A percentile compares a stretch with the other conserved stretches of the same genome.
Conservation (phyloP, 2,329 filamentous ascomycete species). For the Pseudogymnoascus sp. region DNA sequence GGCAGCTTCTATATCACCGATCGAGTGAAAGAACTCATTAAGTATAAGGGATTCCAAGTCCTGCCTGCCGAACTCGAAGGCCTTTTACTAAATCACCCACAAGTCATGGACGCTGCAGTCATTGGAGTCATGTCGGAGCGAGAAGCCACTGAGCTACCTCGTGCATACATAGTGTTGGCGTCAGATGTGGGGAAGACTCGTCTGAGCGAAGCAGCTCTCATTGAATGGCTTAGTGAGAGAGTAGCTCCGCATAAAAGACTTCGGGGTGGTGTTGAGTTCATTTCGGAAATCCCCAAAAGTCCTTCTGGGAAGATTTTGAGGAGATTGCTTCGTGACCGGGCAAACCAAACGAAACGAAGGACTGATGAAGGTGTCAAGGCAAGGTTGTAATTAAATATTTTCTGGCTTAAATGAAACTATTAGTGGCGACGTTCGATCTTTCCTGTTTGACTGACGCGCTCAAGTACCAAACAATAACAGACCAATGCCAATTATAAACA, state of each 20-base stretch:
- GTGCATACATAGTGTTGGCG: not conserved
- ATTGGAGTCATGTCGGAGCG: constrained; percentile 33
- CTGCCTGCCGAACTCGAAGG: constrained; percentile 42
- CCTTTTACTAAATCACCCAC: constrained; percentile 34
- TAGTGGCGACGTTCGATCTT: not conserved
- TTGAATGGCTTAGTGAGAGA: not conserved
- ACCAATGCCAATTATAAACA: not conserved
- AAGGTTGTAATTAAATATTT: not conserved
- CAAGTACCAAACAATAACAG: not conserved
- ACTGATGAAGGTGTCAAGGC: not conserved
- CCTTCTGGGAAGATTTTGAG: constrained; percentile 5
- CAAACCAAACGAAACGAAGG: not conserved
- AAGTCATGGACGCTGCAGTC: constrained; percentile 39
- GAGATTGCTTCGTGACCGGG: not conserved
- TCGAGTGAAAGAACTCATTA: constrained; percentile 38
- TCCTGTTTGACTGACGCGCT: not conserved
- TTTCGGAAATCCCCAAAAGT: not conserved
- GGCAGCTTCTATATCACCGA: constrained; percentile 28
- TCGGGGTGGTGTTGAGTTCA: not conserved
- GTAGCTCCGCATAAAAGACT: not conserved
- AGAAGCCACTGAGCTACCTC: not conserved
- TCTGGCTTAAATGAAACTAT: not conserved
- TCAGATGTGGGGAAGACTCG: not conserved
- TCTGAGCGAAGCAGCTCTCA: not conserved
- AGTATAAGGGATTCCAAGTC: constrained; percentile 44